These are phyloP conservation scores for Oryza meridionalis DNA, from an alignment of 176 grass and related monocot genomes.

Conservation along the genomic window DNA sequence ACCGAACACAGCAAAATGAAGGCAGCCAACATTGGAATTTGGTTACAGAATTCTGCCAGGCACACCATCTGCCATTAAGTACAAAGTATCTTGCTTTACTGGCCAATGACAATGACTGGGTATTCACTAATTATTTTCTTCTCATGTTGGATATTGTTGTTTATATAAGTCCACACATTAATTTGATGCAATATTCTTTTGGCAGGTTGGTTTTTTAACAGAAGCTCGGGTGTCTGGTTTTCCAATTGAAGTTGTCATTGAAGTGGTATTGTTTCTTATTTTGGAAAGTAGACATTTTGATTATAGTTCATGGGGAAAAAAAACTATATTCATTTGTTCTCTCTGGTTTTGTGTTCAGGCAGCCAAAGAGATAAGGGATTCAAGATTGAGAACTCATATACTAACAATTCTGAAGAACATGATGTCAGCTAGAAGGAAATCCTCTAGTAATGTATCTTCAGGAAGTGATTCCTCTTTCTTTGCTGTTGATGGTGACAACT, in stretches of 20 bases:
- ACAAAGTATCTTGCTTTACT: conserved; percentile 89
- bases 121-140: conserved; percentile 43
- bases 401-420: conserved; percentile 82
- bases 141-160: conserved; percentile 24
- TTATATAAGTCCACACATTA: conserved; percentile 24
- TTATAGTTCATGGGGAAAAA: conserved; percentile 29
- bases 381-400: conserved; percentile 82
- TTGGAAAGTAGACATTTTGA: conserved; percentile 11
- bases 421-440: conserved; percentile 68
- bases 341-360: conserved; percentile 58
- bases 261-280: conserved; percentile 62
- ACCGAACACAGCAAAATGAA: conserved; percentile 74
- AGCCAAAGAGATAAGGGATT: conserved; percentile 81
- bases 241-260: conserved; percentile 72
- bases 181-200: conserved; percentile 48
- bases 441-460: conserved; percentile 49
- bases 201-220: conserved; percentile 94
- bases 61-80: conserved; percentile 81
- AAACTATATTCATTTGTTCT: conserved; percentile 39
- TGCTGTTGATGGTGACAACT: conserved; percentile 46
- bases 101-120: conserved; percentile 98
- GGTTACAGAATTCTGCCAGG: conserved; percentile 82
- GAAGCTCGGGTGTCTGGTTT: conserved; percentile 86
- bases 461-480: conserved; percentile 55
- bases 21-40: conserved; percentile 82